Conservation (phyloP, 768 basidiomycete genomes). For the Naganishia vishniacii region DNA sequence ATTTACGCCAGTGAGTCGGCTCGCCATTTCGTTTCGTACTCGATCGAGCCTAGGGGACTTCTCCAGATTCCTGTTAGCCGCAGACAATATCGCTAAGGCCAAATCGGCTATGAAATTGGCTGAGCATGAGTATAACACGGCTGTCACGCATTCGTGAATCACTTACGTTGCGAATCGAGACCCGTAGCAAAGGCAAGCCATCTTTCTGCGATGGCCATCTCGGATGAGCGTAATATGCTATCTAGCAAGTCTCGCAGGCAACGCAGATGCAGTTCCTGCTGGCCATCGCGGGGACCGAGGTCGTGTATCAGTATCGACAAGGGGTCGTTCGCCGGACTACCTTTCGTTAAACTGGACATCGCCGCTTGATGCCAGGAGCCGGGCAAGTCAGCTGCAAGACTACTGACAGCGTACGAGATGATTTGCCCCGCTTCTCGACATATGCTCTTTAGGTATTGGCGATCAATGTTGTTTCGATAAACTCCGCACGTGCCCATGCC, state of each 20-base stretch:
- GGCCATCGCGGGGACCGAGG: slow-evolving; percentile 6
- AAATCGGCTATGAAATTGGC: background rate
- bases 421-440: slow-evolving; percentile 18
- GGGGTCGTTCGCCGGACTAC: background rate
- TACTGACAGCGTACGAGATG: slow-evolving; percentile 60
- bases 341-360: slow-evolving; percentile 25
- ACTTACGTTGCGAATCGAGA: slow-evolving; percentile 61
- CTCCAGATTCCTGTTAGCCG: slow-evolving; percentile 53
- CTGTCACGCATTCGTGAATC: too few relatives aligned
- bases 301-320: slow-evolving; percentile 38
- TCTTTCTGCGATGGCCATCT: slow-evolving; percentile 62
- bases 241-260: slow-evolving; percentile 60
- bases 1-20: slow-evolving; percentile 65
- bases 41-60: slow-evolving; percentile 63
- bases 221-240: slow-evolving; percentile 55
- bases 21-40: slow-evolving; percentile 83
- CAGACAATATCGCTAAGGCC: slow-evolving; percentile 61
- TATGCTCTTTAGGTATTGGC: slow-evolving; percentile 43
- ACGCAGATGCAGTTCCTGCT: slow-evolving; percentile 52
- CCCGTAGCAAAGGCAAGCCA: slow-evolving; percentile 70
- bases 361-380: slow-evolving; percentile 54
- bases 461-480: slow-evolving; percentile 51
- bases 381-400: slow-evolving; percentile 50
- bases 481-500: slow-evolving; percentile 53
- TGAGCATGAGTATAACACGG: background rate